Conservation (phyloP, 2,329 filamentous ascomycete genomes). For the Scedosporium aurantiacum region DNA sequence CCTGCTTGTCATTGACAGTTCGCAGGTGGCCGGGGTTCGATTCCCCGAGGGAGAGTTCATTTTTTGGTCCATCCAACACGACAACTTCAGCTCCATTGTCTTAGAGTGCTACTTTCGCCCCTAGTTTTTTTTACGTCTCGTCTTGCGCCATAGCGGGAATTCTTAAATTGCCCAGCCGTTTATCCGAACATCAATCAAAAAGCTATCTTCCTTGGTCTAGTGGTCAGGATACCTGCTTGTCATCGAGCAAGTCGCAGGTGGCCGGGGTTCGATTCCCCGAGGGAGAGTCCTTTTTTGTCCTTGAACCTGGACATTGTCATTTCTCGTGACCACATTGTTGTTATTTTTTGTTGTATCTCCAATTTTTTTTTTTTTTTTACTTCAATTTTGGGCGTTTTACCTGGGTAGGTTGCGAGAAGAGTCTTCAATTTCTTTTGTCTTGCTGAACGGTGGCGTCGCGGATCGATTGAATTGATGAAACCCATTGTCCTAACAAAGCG, state of each 20-base stretch:
- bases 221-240: conserved; percentile 8
- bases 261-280: conserved; percentile 24
- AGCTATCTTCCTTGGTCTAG: conserved; percentile 6
- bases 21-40: conserved; percentile 22
- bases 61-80: not conserved
- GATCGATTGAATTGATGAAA: too few species aligned
- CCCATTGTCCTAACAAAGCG: too few species aligned
- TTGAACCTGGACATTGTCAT: not conserved
- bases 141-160: not conserved
- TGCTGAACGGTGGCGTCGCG: not conserved
- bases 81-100: not conserved
- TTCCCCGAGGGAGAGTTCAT: conserved; percentile 17
- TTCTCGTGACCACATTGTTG: not conserved
- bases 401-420: not conserved
- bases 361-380: not conserved
- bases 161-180: not conserved
- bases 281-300: conserved; percentile 1
- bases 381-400: too few species aligned
- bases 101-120: not conserved
- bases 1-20: conserved; percentile 5
- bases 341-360: not conserved
- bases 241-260: conserved; percentile 15
- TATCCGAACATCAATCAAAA: not conserved
- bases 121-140: not conserved
- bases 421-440: not conserved